These are phyloP conservation scores for Tetragonia tetragonoides DNA, from an alignment of 148 eudicot species.

Conservation along the genomic window DNA sequence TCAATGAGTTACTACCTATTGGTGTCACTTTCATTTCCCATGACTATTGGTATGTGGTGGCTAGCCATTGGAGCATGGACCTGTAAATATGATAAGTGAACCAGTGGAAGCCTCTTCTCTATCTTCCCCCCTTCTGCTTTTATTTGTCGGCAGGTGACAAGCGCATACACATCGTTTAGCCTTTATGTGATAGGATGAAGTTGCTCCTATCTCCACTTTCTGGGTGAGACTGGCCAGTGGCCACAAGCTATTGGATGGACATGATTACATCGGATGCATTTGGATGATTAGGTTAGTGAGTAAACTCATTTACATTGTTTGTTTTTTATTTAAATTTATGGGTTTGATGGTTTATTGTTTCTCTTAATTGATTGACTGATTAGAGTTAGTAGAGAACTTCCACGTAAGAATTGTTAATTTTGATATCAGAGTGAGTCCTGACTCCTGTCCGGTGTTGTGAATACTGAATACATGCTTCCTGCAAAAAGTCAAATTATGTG, in stretches of 20 bases:
- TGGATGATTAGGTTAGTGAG: conserved; percentile 4
- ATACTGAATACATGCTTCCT: no score
- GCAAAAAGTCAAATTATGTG: no score
- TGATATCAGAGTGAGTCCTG: neutral
- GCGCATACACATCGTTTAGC: neutral
- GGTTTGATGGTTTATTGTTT: no score
- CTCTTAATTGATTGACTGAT: neutral
- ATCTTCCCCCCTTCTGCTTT: neutral
- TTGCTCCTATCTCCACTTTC: neutral
- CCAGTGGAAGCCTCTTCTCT: neutral
- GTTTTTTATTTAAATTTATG: neutral
- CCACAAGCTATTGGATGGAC: neutral
- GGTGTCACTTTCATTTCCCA: neutral
- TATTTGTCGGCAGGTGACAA: neutral
- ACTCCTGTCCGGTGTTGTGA: neutral
- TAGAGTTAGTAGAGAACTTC: neutral
- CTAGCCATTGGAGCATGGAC: neutral
- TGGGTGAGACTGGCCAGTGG: neutral
- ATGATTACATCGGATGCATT: neutral
- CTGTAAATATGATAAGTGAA: neutral
- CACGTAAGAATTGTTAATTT: neutral
- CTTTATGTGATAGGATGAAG: neutral
- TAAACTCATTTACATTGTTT: neutral
- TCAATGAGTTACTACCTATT: neutral
- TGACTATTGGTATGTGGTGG: no score